phyloP scores from a whole-genome alignment of 148 eudicot species.

The Agrostemma githago region DNA sequence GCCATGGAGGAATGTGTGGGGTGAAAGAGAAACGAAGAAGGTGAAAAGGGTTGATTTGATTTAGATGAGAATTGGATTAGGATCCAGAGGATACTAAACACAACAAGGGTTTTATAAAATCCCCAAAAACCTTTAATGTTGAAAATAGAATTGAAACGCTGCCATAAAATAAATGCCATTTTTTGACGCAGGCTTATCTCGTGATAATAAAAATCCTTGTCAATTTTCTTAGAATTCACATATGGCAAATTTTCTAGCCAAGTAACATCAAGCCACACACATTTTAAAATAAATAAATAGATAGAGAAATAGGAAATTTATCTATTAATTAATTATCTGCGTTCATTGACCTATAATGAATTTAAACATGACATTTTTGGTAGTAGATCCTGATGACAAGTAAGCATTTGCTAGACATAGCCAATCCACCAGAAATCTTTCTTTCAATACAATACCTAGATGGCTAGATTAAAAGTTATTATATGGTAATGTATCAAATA shows the following conservation, averaged over 20 bases:
- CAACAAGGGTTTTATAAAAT: not conserved
- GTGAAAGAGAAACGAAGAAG: conserved; percentile 8
- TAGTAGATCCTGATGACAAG: not conserved
- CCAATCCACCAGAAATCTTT: not conserved
- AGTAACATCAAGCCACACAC: not conserved
- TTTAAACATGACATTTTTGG: not conserved
- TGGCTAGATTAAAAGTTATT: too few relatives aligned
- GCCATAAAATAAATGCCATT: not conserved
- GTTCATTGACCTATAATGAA: not conserved
- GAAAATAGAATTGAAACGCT: not conserved
- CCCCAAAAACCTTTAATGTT: not conserved
- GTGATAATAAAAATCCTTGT: not conserved
- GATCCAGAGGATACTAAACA: not conserved
- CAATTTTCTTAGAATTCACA: not conserved
- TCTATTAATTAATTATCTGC: not conserved
- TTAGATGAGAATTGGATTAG: not conserved
- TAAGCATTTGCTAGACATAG: not conserved
- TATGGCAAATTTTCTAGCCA: not conserved
- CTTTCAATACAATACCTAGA: not conserved
- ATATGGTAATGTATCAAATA: too few relatives aligned
- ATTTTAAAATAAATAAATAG: not conserved
- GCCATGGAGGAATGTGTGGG: conserved; percentile 1
- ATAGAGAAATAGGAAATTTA: not conserved
- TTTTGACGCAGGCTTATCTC: not conserved
- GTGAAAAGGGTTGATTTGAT: conserved; percentile 3